Evolutionary conservation across 75 land plant genomes (phyloP), one percentile per base, ranked within the genome.

Genomic region (Adiantum capillusveneris): DNA sequence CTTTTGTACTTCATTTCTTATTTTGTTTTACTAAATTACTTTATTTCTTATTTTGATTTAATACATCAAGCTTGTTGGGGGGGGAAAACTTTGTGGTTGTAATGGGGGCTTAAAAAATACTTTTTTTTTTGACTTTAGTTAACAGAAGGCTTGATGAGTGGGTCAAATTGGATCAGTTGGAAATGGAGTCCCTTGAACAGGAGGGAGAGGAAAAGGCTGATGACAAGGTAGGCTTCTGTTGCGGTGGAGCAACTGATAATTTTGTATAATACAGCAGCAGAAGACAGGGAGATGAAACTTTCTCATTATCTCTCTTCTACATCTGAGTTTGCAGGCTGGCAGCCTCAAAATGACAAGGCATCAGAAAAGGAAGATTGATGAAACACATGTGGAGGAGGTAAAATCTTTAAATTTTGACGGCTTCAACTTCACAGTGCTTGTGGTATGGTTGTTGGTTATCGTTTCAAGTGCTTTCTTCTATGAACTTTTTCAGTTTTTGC

Each of bases 91-190:
- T n/a, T n/a, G n/a, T n/a, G n/a, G n/a, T n/a, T n/a, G n/a, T n/a
- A n/a, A n/a, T n/a, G n/a, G n/a, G n/a, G n/a, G n/a, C n/a, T n/a
- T n/a, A n/a, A n/a, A n/a, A n/a, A n/a, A n/a, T 34, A 5, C 37
- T 34, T 16, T 69, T 25, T 27, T 0, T 54, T 41, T 62, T 31
- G 22, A 29, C 25, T 61, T 27, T 72, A 88, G 93, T 92, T 48
- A 85, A 92, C 53, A 59, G 97, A 65, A 81, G 97, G 59, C 86
- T 92, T 67, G 97, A 92, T 72, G 95, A 92, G 44, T 92, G 97
- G 95, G 89, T 85, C 18, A 92, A 85, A 67, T 73, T 88, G 62
- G 97, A 92, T 42, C 89, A 88, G 66, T 82, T 92, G 55, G 86
- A 88, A 50, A 90, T 92, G 60, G 84, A 85, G 25, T 77, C 86